Evolutionary conservation across 2,329 filamentous ascomycete genomes (phyloP).

Genomic region (Plectosphaerella plurivora): DNA sequence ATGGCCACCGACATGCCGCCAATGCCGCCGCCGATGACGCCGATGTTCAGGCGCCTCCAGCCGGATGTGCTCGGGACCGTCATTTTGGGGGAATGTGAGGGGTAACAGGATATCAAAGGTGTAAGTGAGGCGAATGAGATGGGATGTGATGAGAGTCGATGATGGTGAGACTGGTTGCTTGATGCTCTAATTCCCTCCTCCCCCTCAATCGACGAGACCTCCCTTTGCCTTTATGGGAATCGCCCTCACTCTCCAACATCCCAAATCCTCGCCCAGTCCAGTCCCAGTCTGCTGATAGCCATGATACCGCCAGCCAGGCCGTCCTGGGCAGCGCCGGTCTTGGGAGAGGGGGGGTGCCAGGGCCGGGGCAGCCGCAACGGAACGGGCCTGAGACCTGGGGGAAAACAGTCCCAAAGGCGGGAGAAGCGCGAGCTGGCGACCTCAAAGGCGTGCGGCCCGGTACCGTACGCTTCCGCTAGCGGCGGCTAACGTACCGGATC

Average conservation of each 20-base stretch:
- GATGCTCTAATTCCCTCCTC: background rate
- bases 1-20: conserved; percentile 42
- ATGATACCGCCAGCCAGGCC: no score
- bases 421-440: background rate
- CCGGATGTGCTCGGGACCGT: conserved; percentile 16
- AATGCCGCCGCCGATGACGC: conserved; percentile 42
- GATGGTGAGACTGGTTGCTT: background rate
- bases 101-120: background rate
- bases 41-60: conserved; percentile 41
- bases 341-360: no score
- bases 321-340: no score
- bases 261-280: background rate
- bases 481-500: conserved; percentile 1
- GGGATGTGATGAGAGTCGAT: background rate
- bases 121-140: background rate
- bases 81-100: conserved; percentile 12
- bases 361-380: no score
- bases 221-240: background rate
- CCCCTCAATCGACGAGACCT: background rate
- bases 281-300: background rate
- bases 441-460: background rate
- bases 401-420: background rate
- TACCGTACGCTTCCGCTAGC: background rate
- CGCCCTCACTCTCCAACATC: background rate
- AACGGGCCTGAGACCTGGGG: no score